These are phyloP conservation scores for Aspergillus sp. DNA, from an alignment of 2,329 filamentous ascomycete genomes.

Conservation along the genomic window DNA sequence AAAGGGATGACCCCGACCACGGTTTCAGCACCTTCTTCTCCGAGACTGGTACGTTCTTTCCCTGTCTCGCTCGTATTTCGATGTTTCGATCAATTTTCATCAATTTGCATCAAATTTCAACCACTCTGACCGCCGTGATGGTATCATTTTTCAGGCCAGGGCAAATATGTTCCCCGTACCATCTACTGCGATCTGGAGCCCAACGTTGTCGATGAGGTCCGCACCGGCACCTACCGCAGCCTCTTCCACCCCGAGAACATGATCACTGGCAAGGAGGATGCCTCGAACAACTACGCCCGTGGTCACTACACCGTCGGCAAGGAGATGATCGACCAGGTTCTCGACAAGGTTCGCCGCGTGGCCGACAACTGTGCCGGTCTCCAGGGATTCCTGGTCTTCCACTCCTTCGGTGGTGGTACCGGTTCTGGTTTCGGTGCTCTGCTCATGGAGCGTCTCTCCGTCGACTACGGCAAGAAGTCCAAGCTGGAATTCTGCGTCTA, in stretches of 20 bases:
- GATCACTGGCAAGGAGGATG: constrained; percentile 99
- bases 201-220: constrained; percentile 98
- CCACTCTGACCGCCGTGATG: constrained; percentile 9
- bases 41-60: constrained; percentile 76
- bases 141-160: constrained; percentile 66
- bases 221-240: constrained; percentile 91
- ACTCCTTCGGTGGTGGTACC: constrained; percentile 98
- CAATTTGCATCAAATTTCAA: neutral
- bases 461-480: constrained; percentile 99
- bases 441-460: constrained; percentile 96
- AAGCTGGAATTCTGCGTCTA: constrained; percentile 99
- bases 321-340: constrained; percentile 96
- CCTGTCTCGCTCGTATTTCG: neutral
- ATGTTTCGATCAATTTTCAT: neutral
- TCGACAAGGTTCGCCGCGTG: constrained; percentile 96
- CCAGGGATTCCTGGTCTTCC: constrained; percentile 99
- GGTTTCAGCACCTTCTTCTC: constrained; percentile 99
- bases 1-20: constrained; percentile 86
- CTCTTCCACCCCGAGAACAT: constrained; percentile 99
- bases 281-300: constrained; percentile 99
- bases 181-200: constrained; percentile 99
- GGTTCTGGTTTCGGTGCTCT: constrained; percentile 98
- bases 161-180: constrained; percentile 97
- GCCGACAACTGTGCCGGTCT: constrained; percentile 98
- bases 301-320: constrained; percentile 99